A percentile compares a stretch with the other conserved stretches of the same genome.
Evolutionary conservation across 805 yeast species (phyloP).

Genomic region (Saccharomycopsis sp.): DNA sequence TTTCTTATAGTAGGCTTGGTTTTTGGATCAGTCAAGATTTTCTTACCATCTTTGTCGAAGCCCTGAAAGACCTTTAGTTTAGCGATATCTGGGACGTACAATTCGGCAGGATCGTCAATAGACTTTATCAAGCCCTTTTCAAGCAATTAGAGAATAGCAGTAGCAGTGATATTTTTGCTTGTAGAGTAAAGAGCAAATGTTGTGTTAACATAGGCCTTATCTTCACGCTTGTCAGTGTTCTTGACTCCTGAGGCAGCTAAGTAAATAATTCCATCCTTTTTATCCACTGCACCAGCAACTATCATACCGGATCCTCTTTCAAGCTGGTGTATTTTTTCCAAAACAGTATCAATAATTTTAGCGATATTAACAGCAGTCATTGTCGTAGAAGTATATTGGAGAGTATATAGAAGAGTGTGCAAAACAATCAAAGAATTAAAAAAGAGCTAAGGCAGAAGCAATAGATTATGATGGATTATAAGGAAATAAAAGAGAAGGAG

Average conservation of each 20-base stretch:
- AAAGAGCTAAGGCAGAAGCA: too few species aligned
- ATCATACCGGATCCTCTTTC: constrained; percentile 15
- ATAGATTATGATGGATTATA: too few species aligned
- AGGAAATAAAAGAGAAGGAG: too few species aligned
- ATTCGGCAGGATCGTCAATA: constrained; percentile 29
- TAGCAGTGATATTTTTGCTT: constrained; percentile 29
- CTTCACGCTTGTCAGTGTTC: constrained; percentile 4
- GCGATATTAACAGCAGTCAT: neutral
- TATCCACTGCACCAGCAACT: constrained; percentile 22
- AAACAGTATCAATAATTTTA: constrained; percentile 10
- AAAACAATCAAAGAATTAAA: neutral
- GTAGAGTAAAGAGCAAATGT: constrained; percentile 28
- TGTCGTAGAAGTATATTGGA: too few species aligned
- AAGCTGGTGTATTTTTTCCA: constrained; percentile 18
- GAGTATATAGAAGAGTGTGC: neutral
- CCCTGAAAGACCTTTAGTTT: constrained; percentile 24
- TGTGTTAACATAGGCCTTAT: constrained; percentile 22
- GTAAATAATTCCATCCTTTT: constrained; percentile 20
- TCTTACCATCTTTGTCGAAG: constrained; percentile 24
- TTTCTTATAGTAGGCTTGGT: constrained; percentile 28
- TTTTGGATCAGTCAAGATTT: constrained; percentile 23
- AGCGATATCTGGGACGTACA: constrained; percentile 27
- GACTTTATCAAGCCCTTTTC: constrained; percentile 28
- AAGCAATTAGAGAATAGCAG: constrained; percentile 29
- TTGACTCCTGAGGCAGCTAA: constrained; percentile 22